Conservation (phyloP, 805 yeast genomes). For the Wickerhamomyces ciferrii region DNA sequence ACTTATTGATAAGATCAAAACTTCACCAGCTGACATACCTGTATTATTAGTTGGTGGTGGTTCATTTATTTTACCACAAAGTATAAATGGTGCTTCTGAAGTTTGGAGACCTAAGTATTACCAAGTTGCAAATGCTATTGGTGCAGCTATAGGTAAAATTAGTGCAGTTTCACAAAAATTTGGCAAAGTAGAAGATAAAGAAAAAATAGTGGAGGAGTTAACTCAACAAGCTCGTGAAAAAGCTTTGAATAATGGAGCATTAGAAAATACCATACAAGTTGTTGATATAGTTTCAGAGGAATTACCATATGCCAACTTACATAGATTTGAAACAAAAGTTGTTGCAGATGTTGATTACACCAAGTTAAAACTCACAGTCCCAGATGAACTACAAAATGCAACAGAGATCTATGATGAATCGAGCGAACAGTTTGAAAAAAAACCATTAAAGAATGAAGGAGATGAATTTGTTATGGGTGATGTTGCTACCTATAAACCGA, state of each 20-base stretch:
- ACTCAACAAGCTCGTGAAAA: slow-evolving; percentile 16
- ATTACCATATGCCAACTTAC: slow-evolving; percentile 28
- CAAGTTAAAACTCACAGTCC: slow-evolving; percentile 9
- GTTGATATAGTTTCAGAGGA: slow-evolving; percentile 25
- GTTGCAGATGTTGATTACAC: slow-evolving; percentile 41
- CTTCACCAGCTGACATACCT: slow-evolving; percentile 36
- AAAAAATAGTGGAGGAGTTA: slow-evolving; percentile 14
- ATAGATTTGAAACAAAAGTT: slow-evolving; percentile 30
- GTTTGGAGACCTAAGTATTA: slow-evolving; percentile 38
- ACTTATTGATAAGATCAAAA: slow-evolving; percentile 40
- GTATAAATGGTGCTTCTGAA: slow-evolving; percentile 35
- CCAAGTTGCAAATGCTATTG: slow-evolving; percentile 47
- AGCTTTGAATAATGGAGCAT: slow-evolving; percentile 23
- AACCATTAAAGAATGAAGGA: background rate
- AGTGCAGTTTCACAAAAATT: slow-evolving; percentile 21
- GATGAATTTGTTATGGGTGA: slow-evolving; percentile 1
- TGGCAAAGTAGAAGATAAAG: slow-evolving; percentile 17
- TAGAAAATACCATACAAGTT: slow-evolving; percentile 16
- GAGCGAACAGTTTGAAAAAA: background rate
- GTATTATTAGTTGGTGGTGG: slow-evolving; percentile 47
- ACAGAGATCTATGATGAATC: slow-evolving; percentile 1
- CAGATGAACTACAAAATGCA: slow-evolving; percentile 1
- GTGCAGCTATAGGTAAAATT: slow-evolving; percentile 45
- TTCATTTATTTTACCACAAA: slow-evolving; percentile 36
- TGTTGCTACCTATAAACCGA: slow-evolving; percentile 25